These are phyloP conservation scores for Podospora didyma DNA, from an alignment of 495 filamentous ascomycete species.

Conservation along the genomic window DNA sequence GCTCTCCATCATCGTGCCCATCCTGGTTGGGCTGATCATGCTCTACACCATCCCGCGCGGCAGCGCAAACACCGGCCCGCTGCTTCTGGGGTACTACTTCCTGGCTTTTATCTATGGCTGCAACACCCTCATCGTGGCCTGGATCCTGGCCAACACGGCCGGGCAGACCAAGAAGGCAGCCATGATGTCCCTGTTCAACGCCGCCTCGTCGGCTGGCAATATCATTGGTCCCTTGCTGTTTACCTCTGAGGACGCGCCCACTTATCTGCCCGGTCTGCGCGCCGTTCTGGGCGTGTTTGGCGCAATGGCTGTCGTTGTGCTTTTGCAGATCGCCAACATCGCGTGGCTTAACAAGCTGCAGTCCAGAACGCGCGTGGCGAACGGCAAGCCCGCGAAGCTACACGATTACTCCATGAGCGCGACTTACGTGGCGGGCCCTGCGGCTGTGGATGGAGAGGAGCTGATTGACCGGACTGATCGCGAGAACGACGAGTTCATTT, in stretches of 20 bases:
- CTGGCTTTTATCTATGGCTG: constrained; percentile 57
- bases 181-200: constrained; percentile 58
- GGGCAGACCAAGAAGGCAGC: constrained; percentile 67
- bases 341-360: constrained; percentile 52
- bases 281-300: constrained; percentile 55
- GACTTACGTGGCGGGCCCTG: constrained; percentile 20
- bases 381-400: constrained; percentile 55
- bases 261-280: constrained; percentile 53
- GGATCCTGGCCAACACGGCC: constrained; percentile 57
- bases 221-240: constrained; percentile 69
- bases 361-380: constrained; percentile 45
- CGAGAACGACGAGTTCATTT: constrained; percentile 65
- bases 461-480: constrained; percentile 57
- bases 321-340: constrained; percentile 50
- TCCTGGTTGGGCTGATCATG: constrained; percentile 53
- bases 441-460: constrained; percentile 27
- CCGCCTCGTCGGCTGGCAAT: constrained; percentile 57
- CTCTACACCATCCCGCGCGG: constrained; percentile 50
- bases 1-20: constrained; percentile 46
- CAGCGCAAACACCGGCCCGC: constrained; percentile 31
- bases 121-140: constrained; percentile 44
- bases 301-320: constrained; percentile 43
- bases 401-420: constrained; percentile 54
- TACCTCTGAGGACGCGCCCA: constrained; percentile 53
- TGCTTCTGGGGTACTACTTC: constrained; percentile 59